These are phyloP conservation scores for Cladosporium colombiae DNA, from an alignment of 2,329 filamentous ascomycete genomes.

Conservation along the genomic window DNA sequence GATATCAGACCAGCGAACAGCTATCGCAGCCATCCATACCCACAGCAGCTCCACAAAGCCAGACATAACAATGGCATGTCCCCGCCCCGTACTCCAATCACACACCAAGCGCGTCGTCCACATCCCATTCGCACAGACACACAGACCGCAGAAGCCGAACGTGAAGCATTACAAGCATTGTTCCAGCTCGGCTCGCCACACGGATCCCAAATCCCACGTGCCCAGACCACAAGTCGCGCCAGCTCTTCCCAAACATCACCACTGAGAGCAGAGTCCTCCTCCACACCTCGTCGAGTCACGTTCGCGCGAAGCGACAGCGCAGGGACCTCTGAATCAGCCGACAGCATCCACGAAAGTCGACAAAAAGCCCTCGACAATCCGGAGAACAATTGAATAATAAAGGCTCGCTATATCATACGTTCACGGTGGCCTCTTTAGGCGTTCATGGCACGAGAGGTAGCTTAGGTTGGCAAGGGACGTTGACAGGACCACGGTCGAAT, in stretches of 20 bases:
- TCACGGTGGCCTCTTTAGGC: neutral
- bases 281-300: slow-evolving; percentile 30
- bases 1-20: slow-evolving; percentile 31
- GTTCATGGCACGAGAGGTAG: neutral
- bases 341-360: slow-evolving; percentile 11
- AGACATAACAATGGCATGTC: slow-evolving; percentile 28
- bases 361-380: slow-evolving; percentile 4
- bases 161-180: slow-evolving; percentile 78
- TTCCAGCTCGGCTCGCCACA: slow-evolving; percentile 68
- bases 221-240: slow-evolving; percentile 22
- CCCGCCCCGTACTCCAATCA: slow-evolving; percentile 37
- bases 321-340: slow-evolving; percentile 16
- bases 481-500: slow-evolving; percentile 1
- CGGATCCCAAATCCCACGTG: slow-evolving; percentile 41
- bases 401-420: neutral
- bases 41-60: slow-evolving; percentile 3
- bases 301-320: slow-evolving; percentile 34
- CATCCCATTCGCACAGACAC: slow-evolving; percentile 67
- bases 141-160: slow-evolving; percentile 68
- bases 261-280: slow-evolving; percentile 25
- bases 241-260: slow-evolving; percentile 32
- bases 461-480: neutral
- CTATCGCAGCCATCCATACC: slow-evolving; percentile 18
- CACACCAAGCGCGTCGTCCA: slow-evolving; percentile 30
- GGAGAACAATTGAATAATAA: neutral